These are phyloP conservation scores for Trichoderma sp. DNA, from an alignment of 2,329 filamentous ascomycete species.

Conservation along the genomic window DNA sequence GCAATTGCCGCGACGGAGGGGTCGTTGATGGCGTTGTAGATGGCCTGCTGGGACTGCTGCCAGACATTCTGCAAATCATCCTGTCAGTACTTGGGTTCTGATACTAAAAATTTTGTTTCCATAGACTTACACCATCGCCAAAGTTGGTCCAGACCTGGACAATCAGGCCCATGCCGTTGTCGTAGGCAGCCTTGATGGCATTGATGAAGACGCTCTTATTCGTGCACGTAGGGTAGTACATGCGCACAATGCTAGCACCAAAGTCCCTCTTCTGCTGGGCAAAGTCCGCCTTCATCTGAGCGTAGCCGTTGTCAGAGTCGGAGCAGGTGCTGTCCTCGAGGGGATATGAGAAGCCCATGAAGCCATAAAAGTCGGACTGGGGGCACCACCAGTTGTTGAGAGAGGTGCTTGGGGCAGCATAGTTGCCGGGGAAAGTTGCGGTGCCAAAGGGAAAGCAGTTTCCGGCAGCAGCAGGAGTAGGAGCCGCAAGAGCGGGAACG, in stretches of 20 bases:
- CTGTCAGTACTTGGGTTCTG: not conserved
- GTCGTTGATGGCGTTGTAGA: slow-evolving; percentile 32
- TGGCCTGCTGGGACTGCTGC: slow-evolving; percentile 32
- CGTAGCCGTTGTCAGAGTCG: slow-evolving; percentile 28
- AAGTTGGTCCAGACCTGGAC: slow-evolving; percentile 35
- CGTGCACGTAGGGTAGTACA: slow-evolving; percentile 34
- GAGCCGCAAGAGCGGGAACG: slow-evolving; percentile 25
- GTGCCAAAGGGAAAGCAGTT: slow-evolving; percentile 32
- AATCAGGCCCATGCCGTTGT: slow-evolving; percentile 33
- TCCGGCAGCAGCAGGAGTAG: slow-evolving; percentile 17
- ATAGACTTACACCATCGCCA: slow-evolving; percentile 31
- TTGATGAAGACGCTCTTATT: slow-evolving; percentile 31
- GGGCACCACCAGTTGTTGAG: slow-evolving; percentile 33
- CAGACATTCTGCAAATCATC: slow-evolving; percentile 25
- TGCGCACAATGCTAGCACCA: slow-evolving; percentile 32
- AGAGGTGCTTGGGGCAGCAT: slow-evolving; percentile 27
- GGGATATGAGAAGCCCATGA: slow-evolving; percentile 34
- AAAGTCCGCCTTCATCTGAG: slow-evolving; percentile 32
- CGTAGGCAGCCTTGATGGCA: slow-evolving; percentile 31
- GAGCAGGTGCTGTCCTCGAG: slow-evolving; percentile 32
- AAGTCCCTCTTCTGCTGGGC: slow-evolving; percentile 33
- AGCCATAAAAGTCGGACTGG: slow-evolving; percentile 32
- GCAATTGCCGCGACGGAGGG: slow-evolving; percentile 30
- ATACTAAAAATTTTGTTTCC: no score
- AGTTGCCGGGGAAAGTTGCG: slow-evolving; percentile 29